Evolutionary conservation across 2,329 filamentous ascomycete genomes (phyloP).

Genomic region (Fusarium begoniae): DNA sequence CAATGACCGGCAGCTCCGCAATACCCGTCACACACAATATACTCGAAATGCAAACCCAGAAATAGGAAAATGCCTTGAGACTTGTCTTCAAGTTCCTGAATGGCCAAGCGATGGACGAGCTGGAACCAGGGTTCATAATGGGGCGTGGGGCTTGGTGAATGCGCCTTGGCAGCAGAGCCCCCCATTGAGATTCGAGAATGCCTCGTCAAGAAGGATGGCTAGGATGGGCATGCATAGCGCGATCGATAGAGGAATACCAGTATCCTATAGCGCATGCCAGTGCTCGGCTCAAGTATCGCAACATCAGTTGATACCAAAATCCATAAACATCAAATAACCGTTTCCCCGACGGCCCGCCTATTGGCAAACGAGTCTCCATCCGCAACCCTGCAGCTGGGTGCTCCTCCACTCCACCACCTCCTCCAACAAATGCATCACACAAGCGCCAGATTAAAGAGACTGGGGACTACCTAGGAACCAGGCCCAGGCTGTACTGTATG

Average conservation of each 20-base stretch:
- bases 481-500: conserved; percentile 30
- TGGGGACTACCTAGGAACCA: conserved; percentile 9
- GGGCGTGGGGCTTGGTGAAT: conserved; percentile 39
- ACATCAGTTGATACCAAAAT: conserved; percentile 3
- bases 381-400: conserved; percentile 8
- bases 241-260: conserved; percentile 31
- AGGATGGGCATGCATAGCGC: not conserved
- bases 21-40: conserved; percentile 5
- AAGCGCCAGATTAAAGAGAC: conserved; percentile 34
- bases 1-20: conserved; percentile 24
- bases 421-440: conserved; percentile 26
- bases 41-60: conserved; percentile 8
- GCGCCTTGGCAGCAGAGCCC: conserved; percentile 39
- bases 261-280: not conserved
- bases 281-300: conserved; percentile 4
- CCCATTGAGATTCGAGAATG: conserved; percentile 32
- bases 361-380: not conserved
- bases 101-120: conserved; percentile 32
- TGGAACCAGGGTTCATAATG: conserved; percentile 33
- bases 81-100: conserved; percentile 22
- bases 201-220: conserved; percentile 28
- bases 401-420: conserved; percentile 3
- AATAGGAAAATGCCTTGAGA: conserved; percentile 38
- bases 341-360: conserved; percentile 19
- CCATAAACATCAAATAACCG: conserved; percentile 23